Conservation (phyloP, 768 basidiomycete species). For the Lactarius hatsudake region DNA sequence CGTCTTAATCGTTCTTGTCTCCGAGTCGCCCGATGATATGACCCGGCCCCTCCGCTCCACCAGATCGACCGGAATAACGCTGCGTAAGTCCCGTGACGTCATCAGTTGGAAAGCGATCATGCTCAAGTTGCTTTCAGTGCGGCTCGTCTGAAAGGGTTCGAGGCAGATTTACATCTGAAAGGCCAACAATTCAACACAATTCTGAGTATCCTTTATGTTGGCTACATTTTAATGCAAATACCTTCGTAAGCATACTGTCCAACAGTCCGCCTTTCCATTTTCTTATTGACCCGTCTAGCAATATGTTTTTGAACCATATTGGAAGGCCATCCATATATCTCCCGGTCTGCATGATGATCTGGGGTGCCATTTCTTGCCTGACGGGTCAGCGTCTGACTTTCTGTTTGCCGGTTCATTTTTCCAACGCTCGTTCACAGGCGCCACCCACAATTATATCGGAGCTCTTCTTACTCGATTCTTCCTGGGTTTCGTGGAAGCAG, state of each 20-base stretch:
- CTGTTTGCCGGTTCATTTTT: neutral
- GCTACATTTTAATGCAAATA: constrained; percentile 78
- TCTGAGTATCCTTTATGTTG: constrained; percentile 64
- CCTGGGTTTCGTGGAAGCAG: constrained; percentile 59
- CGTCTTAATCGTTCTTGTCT: constrained; percentile 18
- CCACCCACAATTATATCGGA: constrained; percentile 45
- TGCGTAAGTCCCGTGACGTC: constrained; percentile 40
- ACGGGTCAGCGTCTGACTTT: constrained; percentile 36
- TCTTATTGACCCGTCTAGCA: constrained; percentile 40
- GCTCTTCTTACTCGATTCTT: constrained; percentile 70
- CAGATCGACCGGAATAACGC: constrained; percentile 74
- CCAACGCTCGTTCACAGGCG: constrained; percentile 17
- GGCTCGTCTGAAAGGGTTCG: constrained; percentile 69
- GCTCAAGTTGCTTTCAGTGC: constrained; percentile 42
- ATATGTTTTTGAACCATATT: constrained; percentile 65
- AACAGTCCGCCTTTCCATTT: neutral
- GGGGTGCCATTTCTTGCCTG: constrained; percentile 53
- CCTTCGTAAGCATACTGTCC: constrained; percentile 52
- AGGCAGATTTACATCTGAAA: constrained; percentile 59
- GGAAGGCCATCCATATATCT: constrained; percentile 70
- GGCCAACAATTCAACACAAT: constrained; percentile 65
- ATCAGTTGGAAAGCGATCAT: neutral
- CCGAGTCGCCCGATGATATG: neutral
- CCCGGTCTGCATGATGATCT: constrained; percentile 63
- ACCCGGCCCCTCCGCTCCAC: neutral